Conservation (phyloP, 495 filamentous ascomycete genomes). For the Terfezia boudieri region DNA sequence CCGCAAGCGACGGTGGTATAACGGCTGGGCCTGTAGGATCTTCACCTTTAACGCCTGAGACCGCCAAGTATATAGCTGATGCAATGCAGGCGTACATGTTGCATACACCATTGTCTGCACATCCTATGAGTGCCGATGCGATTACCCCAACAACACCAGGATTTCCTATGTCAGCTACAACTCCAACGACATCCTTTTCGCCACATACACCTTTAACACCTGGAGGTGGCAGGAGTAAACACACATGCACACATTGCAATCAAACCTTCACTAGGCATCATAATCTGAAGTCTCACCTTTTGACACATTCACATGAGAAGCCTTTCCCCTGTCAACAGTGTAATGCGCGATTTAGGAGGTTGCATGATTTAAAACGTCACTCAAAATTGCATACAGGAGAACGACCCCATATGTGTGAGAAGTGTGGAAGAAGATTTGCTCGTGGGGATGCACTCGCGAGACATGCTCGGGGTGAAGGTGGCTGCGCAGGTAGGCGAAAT, state of each 20-base stretch:
- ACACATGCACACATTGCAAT: slow-evolving; percentile 87
- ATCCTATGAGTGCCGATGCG: neutral
- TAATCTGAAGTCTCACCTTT: slow-evolving; percentile 94
- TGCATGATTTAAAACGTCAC: slow-evolving; percentile 92
- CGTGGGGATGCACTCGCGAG: slow-evolving; percentile 84
- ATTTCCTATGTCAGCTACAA: slow-evolving; percentile 9
- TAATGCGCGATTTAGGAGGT: slow-evolving; percentile 65
- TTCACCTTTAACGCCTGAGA: slow-evolving; percentile 9
- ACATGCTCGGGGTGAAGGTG: slow-evolving; percentile 88
- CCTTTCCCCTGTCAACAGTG: slow-evolving; percentile 82
- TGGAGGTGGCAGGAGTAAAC: slow-evolving; percentile 30
- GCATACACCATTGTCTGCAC: neutral
- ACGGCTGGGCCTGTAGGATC: slow-evolving; percentile 5
- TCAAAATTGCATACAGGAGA: slow-evolving; percentile 93
- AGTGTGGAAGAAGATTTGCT: slow-evolving; percentile 84
- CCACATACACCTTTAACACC: slow-evolving; percentile 1
- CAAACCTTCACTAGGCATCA: slow-evolving; percentile 96
- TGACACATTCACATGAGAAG: slow-evolving; percentile 97
- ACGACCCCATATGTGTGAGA: slow-evolving; percentile 78
- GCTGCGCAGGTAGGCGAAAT: slow-evolving; percentile 72
- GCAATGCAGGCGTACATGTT: neutral
- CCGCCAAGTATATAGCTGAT: slow-evolving; percentile 7
- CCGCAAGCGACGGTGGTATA: slow-evolving; percentile 2
- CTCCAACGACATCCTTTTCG: slow-evolving; percentile 15
- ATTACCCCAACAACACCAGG: slow-evolving; percentile 14